Base-by-base conservation (phyloP, 768 basidiomycete genomes). In the Boletus coccyginus region DNA sequence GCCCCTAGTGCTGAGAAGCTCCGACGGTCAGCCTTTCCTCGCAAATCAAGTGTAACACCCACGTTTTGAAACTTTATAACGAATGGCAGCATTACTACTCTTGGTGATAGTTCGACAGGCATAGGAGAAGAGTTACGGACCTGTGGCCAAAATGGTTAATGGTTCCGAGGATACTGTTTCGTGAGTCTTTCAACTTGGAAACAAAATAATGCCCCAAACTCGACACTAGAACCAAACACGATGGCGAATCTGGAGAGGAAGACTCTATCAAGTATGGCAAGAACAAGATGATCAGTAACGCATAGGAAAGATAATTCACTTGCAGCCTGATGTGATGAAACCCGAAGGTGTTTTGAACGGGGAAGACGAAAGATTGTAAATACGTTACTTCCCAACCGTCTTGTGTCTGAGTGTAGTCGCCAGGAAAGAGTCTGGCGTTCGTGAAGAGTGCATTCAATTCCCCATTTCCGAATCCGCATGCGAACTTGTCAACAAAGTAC, bases 301-400 rank as follows among this genome's bases (percentile, higher is more conserved):
- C 70, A 12, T 65, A 73, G 32, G 72, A 67, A 16, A 76, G 62
- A 46, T 69, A 69, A 45, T 75, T 73, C 16, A 73, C 69, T 56
- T 76, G 73, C 1, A 76, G 36, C 44, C 74, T 75, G 32, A 12
- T n/a, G n/a, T 6, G 17, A 50, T 10, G n/a, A 50, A 38, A 44
- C 5, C 9, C 14, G 24, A 19, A 58, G 40, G 27, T n/a, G 8
- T 19, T 50, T 9, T 21, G 14, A 14, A 12, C 21, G 10, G 3
- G 24, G 32, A 8, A n/a, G 53, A 44, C 10, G 32, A 49, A 1
- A 8, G 7, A 41, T 24, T n/a, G 36, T 16, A 63, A 67, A 29
- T 54, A 81, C 82, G 61, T 68, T 32, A 63, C 29, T 59, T 84
- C 81, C 78, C 77, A 83, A 9, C 77, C 80, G 56, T 83, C 82